phyloP scores from a whole-genome alignment of 345 rosid species.

The Populus nigra region DNA sequence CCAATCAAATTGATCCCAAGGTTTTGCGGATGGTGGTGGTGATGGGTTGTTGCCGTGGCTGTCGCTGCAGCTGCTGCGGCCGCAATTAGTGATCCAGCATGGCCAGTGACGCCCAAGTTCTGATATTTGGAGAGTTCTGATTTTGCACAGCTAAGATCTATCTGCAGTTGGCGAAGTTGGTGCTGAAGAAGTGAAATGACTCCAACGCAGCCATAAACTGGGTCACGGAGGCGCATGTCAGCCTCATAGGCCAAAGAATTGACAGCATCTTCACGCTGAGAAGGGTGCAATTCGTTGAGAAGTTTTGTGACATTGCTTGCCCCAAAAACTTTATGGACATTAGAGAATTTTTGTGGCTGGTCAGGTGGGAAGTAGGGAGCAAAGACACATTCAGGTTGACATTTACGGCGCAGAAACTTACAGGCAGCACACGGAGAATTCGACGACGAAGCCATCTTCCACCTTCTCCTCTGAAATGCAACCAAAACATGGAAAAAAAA shows the following conservation, averaged over 20 bases:
- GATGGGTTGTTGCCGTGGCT: slow-evolving; percentile 32
- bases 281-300: slow-evolving; percentile 31
- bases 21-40: slow-evolving; percentile 45
- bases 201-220: slow-evolving; percentile 32
- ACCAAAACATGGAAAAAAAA: background rate
- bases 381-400: slow-evolving; percentile 32
- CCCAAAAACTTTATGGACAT: slow-evolving; percentile 32
- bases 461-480: slow-evolving; percentile 1
- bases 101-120: slow-evolving; percentile 41
- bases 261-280: slow-evolving; percentile 34
- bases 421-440: slow-evolving; percentile 33
- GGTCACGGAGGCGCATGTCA: slow-evolving; percentile 33
- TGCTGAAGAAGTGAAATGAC: slow-evolving; percentile 32
- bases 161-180: slow-evolving; percentile 32
- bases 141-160: slow-evolving; percentile 34
- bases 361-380: slow-evolving; percentile 35
- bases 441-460: slow-evolving; percentile 31
- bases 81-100: slow-evolving; percentile 51
- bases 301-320: slow-evolving; percentile 31
- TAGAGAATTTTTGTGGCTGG: slow-evolving; percentile 31
- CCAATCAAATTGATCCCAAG: slow-evolving; percentile 63
- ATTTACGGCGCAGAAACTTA: slow-evolving; percentile 29
- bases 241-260: slow-evolving; percentile 34
- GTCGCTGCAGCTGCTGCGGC: slow-evolving; percentile 58
- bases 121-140: slow-evolving; percentile 31